Conservation (phyloP, 2,329 filamentous ascomycete species). For the Hypoxylon sp. region DNA sequence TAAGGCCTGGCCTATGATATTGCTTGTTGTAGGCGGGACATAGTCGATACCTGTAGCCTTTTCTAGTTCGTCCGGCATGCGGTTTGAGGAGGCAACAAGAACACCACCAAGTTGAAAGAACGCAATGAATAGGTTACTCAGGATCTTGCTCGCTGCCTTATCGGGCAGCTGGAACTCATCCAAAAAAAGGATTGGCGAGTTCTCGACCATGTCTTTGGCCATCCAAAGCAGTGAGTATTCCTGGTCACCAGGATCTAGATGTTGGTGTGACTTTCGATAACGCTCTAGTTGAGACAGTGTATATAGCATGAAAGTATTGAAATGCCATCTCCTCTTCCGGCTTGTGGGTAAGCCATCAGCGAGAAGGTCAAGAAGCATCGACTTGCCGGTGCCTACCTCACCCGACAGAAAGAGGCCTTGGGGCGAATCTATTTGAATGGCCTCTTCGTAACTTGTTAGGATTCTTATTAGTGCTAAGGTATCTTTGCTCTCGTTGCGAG, state of each 20-base stretch:
- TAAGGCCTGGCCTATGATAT: conserved; percentile 65
- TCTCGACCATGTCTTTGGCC: conserved; percentile 81
- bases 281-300: conserved; percentile 79
- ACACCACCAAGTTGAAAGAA: conserved; percentile 89
- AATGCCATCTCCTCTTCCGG: conserved; percentile 84
- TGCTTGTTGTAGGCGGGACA: conserved; percentile 65
- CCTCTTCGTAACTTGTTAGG: conserved; percentile 79
- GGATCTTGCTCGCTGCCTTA: conserved; percentile 81
- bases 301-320: conserved; percentile 89
- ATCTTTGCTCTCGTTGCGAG: conserved; percentile 68
- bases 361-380: conserved; percentile 87
- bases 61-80: conserved; percentile 85
- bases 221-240: conserved; percentile 81
- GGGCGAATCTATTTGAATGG: conserved; percentile 79
- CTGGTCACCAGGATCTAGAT: conserved; percentile 47
- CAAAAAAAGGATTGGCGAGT: conserved; percentile 81
- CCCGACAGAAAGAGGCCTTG: conserved; percentile 83
- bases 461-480: conserved; percentile 76
- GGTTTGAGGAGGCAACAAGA: conserved; percentile 83
- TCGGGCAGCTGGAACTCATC: conserved; percentile 90
- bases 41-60: conserved; percentile 82
- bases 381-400: conserved; percentile 87
- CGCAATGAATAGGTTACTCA: conserved; percentile 82
- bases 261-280: conserved; percentile 63
- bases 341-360: conserved; percentile 81